Percentiles rank a stretch among this genome's conserved stretches.
These are phyloP conservation scores for Eucalyptus victrix DNA, from an alignment of 345 rosid genomes.

Conservation along the genomic window DNA sequence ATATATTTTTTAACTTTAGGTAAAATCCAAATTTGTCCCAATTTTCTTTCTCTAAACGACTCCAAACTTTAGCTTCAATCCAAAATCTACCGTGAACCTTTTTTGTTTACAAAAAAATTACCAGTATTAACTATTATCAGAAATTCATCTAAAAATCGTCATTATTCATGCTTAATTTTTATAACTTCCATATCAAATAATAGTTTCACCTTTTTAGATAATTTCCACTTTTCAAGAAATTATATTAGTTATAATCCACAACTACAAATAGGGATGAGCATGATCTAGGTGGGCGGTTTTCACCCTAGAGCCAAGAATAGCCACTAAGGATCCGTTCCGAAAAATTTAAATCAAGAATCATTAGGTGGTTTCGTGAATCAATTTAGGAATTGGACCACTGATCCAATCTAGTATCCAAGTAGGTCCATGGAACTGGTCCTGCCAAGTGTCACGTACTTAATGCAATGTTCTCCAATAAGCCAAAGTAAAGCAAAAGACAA, in stretches of 20 bases:
- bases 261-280: fast-evolving
- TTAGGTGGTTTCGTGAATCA: fast-evolving
- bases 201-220: neutral
- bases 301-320: fast-evolving
- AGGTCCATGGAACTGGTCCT: fast-evolving
- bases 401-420: too few relatives aligned
- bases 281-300: fast-evolving
- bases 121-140: fast-evolving
- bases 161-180: neutral
- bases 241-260: fast-evolving
- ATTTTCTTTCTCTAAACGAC: neutral
- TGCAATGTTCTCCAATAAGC: too few relatives aligned
- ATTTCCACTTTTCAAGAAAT: neutral
- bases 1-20: neutral
- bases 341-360: too few relatives aligned
- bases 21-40: fast-evolving
- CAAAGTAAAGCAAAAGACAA: too few relatives aligned
- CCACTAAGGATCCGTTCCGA: fast-evolving
- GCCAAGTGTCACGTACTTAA: too few relatives aligned
- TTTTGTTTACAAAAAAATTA: neutral
- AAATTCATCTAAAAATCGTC: neutral
- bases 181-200: neutral
- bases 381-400: fast-evolving
- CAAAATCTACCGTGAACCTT: neutral
- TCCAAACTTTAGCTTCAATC: neutral